Evolutionary conservation across 371 early-diverging fungal genomes (phyloP).

Genomic region (Mucor sp.): DNA sequence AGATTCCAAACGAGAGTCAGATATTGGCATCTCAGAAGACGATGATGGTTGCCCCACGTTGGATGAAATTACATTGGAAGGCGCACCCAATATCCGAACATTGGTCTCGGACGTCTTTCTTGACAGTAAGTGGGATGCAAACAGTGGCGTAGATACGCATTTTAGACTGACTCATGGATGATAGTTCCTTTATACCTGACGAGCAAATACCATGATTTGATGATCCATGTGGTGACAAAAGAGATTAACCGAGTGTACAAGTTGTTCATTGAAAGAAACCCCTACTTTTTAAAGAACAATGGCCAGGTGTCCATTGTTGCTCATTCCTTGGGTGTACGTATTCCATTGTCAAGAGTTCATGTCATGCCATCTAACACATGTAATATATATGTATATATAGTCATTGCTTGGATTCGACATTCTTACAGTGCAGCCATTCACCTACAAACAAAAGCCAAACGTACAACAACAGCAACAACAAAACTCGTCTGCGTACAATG

Average conservation of each 20-base stretch:
- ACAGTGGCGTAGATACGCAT: not conserved
- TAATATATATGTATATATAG: too few species aligned
- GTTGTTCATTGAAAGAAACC: conserved; percentile 71
- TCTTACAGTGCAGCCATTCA: conserved; percentile 62
- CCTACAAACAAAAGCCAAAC: not conserved
- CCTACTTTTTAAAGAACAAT: conserved; percentile 62
- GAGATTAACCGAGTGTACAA: conserved; percentile 80
- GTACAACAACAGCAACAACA: not conserved
- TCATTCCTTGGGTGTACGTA: conserved; percentile 75
- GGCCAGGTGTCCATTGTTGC: conserved; percentile 81
- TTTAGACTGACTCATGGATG: not conserved
- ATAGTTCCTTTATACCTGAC: conserved; percentile 84
- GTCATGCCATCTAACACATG: too few species aligned
- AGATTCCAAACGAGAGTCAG: conserved; percentile 46
- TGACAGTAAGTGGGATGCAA: conserved; percentile 60
- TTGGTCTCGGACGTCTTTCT: conserved; percentile 82
- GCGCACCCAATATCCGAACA: conserved; percentile 80
- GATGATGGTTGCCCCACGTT: conserved; percentile 71
- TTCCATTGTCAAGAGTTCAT: not conserved
- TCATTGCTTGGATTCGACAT: conserved; percentile 82
- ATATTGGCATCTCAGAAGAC: conserved; percentile 54
- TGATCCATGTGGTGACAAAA: conserved; percentile 72
- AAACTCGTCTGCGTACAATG: conserved; percentile 10
- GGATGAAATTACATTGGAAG: conserved; percentile 80
- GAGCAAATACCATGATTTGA: conserved; percentile 75